Conservation (phyloP, 148 eudicot genomes). For the Cornus florida region DNA sequence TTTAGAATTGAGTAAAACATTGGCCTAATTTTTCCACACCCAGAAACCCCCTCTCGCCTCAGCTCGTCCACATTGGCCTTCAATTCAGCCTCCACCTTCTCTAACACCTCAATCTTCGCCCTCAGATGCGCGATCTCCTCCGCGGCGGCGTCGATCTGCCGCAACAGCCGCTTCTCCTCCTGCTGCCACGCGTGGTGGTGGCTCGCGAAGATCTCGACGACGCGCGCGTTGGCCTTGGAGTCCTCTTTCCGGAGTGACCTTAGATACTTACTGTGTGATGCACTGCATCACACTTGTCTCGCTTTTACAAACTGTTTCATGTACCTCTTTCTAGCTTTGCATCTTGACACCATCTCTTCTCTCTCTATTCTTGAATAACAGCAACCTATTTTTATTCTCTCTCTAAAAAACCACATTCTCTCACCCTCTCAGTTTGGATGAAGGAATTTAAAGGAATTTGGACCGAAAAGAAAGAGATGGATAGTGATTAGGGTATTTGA, state of each 20-base stretch:
- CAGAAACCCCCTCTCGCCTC: slow-evolving; percentile 41
- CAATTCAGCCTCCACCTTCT: slow-evolving; percentile 43
- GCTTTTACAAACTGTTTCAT: no score
- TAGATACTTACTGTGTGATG: no score
- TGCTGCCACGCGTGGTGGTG: slow-evolving; percentile 87
- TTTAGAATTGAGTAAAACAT: slow-evolving; percentile 3
- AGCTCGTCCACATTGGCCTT: slow-evolving; percentile 48
- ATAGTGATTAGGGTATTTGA: no score
- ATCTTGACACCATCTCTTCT: no score
- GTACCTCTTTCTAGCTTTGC: no score
- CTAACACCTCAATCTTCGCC: slow-evolving; percentile 48
- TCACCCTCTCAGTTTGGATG: no score
- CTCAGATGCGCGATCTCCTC: slow-evolving; percentile 65
- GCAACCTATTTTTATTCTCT: no score
- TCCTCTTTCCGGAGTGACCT: slow-evolving; percentile 85
- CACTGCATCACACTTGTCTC: no score
- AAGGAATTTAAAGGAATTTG: no score
- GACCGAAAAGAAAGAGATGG: no score
- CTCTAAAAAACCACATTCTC: no score
- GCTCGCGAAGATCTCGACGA: slow-evolving; percentile 92
- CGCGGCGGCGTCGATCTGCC: slow-evolving; percentile 63
- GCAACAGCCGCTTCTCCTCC: slow-evolving; percentile 75
- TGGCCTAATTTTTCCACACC: slow-evolving; percentile 33
- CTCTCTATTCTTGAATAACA: no score
- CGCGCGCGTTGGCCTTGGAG: slow-evolving; percentile 91